phyloP scores from a whole-genome alignment of 192 early-diverging fungal species.

The Coemansia sp. region DNA sequence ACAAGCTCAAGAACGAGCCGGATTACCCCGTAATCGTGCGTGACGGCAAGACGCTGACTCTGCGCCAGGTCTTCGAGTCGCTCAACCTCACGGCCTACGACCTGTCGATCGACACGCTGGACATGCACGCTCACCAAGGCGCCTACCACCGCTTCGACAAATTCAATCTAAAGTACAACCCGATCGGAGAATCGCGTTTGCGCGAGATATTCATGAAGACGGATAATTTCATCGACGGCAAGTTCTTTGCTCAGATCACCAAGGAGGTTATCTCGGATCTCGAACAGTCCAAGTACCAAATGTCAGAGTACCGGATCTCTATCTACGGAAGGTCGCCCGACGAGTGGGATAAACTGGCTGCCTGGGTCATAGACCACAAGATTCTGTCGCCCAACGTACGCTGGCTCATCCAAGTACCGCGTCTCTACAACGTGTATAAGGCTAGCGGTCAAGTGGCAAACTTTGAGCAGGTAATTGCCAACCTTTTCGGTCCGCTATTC shows the following conservation, averaged over 20 bases:
- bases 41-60: constrained; percentile 78
- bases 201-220: constrained; percentile 96
- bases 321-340: constrained; percentile 83
- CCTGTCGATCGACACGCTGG: constrained; percentile 89
- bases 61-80: constrained; percentile 83
- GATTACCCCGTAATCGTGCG: constrained; percentile 83
- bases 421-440: constrained; percentile 89
- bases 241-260: constrained; percentile 89
- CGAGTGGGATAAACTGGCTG: constrained; percentile 95
- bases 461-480: constrained; percentile 77
- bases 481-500: constrained; percentile 87
- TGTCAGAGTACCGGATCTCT: constrained; percentile 90
- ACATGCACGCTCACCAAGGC: constrained; percentile 97
- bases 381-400: constrained; percentile 89
- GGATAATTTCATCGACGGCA: constrained; percentile 84
- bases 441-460: constrained; percentile 57
- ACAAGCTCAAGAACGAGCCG: constrained; percentile 73
- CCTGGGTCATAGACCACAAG: constrained; percentile 90
- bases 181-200: constrained; percentile 90
- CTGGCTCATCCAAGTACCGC: constrained; percentile 92
- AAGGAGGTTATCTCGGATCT: constrained; percentile 89
- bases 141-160: constrained; percentile 96
- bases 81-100: constrained; percentile 92
- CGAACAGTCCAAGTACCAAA: constrained; percentile 93
- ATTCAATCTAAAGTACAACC: constrained; percentile 97